Percentiles rank a stretch among this genome's conserved stretches.
Conservation (phyloP, 352 stramenopile genomes). For the Globisporangium parvum region DNA sequence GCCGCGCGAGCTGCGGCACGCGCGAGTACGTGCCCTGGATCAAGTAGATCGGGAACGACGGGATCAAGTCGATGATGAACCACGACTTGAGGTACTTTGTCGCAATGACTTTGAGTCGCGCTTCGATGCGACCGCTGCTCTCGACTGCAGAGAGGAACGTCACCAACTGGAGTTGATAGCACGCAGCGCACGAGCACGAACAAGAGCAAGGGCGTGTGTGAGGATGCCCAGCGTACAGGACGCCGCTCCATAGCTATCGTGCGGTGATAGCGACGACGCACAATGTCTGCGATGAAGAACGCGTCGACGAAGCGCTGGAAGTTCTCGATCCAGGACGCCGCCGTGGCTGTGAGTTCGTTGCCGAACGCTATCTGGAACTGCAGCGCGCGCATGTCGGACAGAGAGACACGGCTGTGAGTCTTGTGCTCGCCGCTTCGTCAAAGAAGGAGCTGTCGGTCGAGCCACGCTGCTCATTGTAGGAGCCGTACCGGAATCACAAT, state of each 20-base stretch:
- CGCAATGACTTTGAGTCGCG: slow-evolving; percentile 34
- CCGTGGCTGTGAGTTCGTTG: slow-evolving; percentile 12
- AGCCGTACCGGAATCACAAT: slow-evolving; percentile 50
- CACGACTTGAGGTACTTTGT: slow-evolving; percentile 59
- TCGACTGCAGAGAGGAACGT: slow-evolving; percentile 76
- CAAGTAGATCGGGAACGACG: slow-evolving; percentile 67
- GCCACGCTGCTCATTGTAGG: too few species aligned
- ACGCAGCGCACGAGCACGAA: background rate
- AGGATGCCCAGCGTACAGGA: too few species aligned
- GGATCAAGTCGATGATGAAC: slow-evolving; percentile 74
- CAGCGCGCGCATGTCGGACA: background rate
- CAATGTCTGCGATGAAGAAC: slow-evolving; percentile 75
- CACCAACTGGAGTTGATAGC: slow-evolving; percentile 33
- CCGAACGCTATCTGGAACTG: slow-evolving; percentile 74
- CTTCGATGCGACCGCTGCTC: slow-evolving; percentile 49
- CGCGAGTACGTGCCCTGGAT: slow-evolving; percentile 53
- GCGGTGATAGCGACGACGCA: slow-evolving; percentile 18
- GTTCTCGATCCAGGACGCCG: slow-evolving; percentile 30
- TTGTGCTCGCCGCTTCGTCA: too few species aligned
- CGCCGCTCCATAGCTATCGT: too few species aligned
- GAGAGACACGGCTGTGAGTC: background rate
- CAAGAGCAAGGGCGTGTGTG: too few species aligned
- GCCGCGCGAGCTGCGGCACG: slow-evolving; percentile 47
- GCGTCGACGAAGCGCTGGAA: slow-evolving; percentile 52
- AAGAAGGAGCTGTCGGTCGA: too few species aligned